Percentiles rank a stretch among this genome's conserved stretches.
Evolutionary conservation across 352 stramenopile species (phyloP).

Genomic region (Phytopythium ostracodes): DNA sequence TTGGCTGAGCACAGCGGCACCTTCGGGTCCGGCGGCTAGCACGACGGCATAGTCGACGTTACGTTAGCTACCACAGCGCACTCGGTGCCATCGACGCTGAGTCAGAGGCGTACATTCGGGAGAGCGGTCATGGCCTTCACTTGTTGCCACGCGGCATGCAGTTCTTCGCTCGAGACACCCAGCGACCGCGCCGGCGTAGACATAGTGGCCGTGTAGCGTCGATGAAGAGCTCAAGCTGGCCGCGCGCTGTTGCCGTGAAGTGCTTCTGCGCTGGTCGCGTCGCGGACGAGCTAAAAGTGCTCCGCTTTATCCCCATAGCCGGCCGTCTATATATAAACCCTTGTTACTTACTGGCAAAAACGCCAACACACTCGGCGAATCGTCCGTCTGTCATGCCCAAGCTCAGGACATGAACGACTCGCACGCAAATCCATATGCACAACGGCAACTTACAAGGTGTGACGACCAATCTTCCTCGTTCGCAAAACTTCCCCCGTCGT

Average conservation of each 20-base stretch:
- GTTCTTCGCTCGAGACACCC: conserved; percentile 52
- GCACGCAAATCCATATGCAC: not conserved
- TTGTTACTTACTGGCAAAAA: not conserved
- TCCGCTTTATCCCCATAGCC: not conserved
- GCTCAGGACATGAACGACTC: not conserved
- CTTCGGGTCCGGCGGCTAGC: conserved; percentile 56
- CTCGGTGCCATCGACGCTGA: not conserved
- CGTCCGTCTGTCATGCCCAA: not conserved
- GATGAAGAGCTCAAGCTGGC: not conserved
- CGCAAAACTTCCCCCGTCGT: not conserved
- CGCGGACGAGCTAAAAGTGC: not conserved
- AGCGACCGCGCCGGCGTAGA: conserved; percentile 11
- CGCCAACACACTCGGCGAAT: not conserved
- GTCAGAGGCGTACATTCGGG: conserved; percentile 29
- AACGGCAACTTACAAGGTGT: not conserved
- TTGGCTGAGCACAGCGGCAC: conserved; percentile 52
- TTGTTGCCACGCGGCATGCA: conserved; percentile 65
- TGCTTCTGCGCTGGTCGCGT: not conserved
- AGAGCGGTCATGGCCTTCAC: conserved; percentile 53
- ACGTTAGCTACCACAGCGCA: not conserved
- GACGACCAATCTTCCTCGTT: not conserved
- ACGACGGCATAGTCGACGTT: not conserved
- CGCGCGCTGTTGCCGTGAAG: not conserved
- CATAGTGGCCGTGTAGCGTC: too few relatives aligned
- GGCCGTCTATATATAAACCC: not conserved